A percentile compares a stretch with the other conserved stretches of the same genome.
Evolutionary conservation across 2,329 filamentous ascomycete genomes (phyloP).

Genomic region (Ceratocystis alfenasii): DNA sequence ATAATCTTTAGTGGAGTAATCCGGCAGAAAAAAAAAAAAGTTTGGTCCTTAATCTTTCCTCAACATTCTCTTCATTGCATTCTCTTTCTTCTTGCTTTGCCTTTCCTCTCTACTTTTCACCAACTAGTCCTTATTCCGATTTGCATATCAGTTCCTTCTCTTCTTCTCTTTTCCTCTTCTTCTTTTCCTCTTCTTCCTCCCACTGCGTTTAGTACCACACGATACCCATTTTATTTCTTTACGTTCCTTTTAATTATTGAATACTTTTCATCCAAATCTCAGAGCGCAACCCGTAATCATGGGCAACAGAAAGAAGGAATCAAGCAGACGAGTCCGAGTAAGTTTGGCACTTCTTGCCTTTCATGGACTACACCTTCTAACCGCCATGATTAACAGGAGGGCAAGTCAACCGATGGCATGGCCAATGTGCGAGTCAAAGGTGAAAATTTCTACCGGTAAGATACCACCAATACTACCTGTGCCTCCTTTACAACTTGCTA

Average conservation of each 20-base stretch:
- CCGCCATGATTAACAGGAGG: conserved; percentile 39
- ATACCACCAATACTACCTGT: conserved; percentile 8
- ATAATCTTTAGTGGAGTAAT: conserved; percentile 25
- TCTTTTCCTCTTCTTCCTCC: not conserved
- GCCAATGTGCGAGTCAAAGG: conserved; percentile 86
- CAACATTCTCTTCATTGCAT: conserved; percentile 13
- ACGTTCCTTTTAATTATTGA: conserved; percentile 23
- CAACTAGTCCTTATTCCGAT: not conserved
- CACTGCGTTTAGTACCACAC: not conserved
- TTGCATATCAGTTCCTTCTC: not conserved
- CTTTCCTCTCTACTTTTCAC: conserved; percentile 10
- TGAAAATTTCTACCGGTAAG: conserved; percentile 91
- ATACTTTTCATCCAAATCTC: conserved; percentile 12
- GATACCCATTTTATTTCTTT: conserved; percentile 13
- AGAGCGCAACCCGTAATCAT: conserved; percentile 37
- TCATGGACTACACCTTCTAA: not conserved
- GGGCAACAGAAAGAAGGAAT: conserved; percentile 90
- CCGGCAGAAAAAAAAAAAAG: conserved; percentile 27
- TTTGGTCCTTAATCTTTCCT: conserved; percentile 8
- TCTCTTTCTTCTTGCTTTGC: not conserved
- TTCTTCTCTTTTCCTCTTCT: not conserved
- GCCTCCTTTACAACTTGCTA: conserved; percentile 10
- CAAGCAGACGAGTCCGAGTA: conserved; percentile 58
- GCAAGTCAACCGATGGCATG: conserved; percentile 76
- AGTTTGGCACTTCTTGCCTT: not conserved